Base-by-base conservation (phyloP, 2,329 filamentous ascomycete species). In the Paecilomyces niveus region DNA sequence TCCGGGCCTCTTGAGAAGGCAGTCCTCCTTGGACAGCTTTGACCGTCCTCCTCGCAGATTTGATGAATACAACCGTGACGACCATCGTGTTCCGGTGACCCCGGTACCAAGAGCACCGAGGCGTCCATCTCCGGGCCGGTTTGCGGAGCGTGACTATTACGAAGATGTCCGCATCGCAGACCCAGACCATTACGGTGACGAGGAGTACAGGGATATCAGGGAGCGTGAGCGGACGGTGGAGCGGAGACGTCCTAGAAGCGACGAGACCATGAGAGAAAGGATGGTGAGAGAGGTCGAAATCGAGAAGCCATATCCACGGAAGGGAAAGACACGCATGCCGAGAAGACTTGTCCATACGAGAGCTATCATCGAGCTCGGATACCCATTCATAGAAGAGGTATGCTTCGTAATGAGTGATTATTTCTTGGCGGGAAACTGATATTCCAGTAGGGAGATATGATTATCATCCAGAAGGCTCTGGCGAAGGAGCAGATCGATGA, bases 401-500 rank as follows among this genome's bases (percentile, higher is more conserved):
- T 65, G 84, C 71, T 35, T 26, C 13, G 54, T 7, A 10, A 22
- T 11, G 21, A 4, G 18, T 6, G 35, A 31, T 56, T 7, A 54
- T 3, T 13, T 9, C 7, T 2, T 26, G 2, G 31, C n/a, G 10
- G 18, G 11, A 54, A 54, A 26, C 58, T 55, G 13, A 33, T n/a
- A 7, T 22, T 55, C 51, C 22, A 6, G 7, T 64, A 94, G 89
- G 90, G 89, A 45, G 87, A 89, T 64, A 89, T 88, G 22, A 85
- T 94, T 65, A 84, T 96, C 56, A 86, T 97, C 33, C 85, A 89
- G 65, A 88, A 90, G 69, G 92, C 93, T 9, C 81, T 97, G 4
- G 89, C 90, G 15, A 92, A 95, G 66, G 86, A 93, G 18, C 91
- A 96, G 66, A 97, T 97, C 62, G 92, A 97, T 65, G 89, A 95